Evolutionary conservation across 495 filamentous ascomycete species (phyloP).

Genomic region (Penicillium coffeae): DNA sequence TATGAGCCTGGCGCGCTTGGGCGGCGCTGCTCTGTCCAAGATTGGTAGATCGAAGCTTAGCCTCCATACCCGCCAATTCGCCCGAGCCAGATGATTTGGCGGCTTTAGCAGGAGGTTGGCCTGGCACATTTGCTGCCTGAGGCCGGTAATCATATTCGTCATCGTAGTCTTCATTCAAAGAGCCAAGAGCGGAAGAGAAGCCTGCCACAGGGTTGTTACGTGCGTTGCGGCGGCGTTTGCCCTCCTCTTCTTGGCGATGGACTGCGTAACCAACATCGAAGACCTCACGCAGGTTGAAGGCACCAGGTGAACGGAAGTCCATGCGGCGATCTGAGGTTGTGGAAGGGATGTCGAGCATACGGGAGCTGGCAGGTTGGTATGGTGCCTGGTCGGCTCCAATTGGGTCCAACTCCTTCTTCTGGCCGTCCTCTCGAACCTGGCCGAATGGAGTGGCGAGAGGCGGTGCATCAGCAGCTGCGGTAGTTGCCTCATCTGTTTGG

Average conservation of each 20-base stretch:
- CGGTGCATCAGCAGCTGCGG: slow-evolving; percentile 70
- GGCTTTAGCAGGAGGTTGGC: slow-evolving; percentile 60
- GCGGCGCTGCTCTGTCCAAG: slow-evolving; percentile 55
- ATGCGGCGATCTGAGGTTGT: slow-evolving; percentile 59
- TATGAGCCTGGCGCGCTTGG: slow-evolving; percentile 55
- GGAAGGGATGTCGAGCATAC: slow-evolving; percentile 48
- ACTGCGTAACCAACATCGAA: slow-evolving; percentile 98
- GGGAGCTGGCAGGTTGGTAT: slow-evolving; percentile 38
- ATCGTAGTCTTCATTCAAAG: slow-evolving; percentile 66
- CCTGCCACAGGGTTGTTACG: slow-evolving; percentile 48
- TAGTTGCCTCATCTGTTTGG: slow-evolving; percentile 67
- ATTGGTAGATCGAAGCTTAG: slow-evolving; percentile 77
- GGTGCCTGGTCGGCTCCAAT: slow-evolving; percentile 37
- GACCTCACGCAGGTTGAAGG: slow-evolving; percentile 91
- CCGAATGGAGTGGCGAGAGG: slow-evolving; percentile 67
- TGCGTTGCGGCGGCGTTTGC: slow-evolving; percentile 77
- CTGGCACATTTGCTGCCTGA: slow-evolving; percentile 43
- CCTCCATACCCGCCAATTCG: slow-evolving; percentile 76
- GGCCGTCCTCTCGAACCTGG: slow-evolving; percentile 38
- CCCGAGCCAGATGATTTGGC: slow-evolving; percentile 56
- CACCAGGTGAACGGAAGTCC: slow-evolving; percentile 96
- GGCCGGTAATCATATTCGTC: slow-evolving; percentile 47
- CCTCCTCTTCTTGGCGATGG: slow-evolving; percentile 93
- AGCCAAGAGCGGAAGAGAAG: slow-evolving; percentile 54
- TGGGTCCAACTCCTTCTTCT: slow-evolving; percentile 34